A percentile compares a stretch with the other conserved stretches of the same genome.
These are phyloP conservation scores for Exophiala xenobiotica DNA, from an alignment of 2,329 filamentous ascomycete species.

Conservation along the genomic window DNA sequence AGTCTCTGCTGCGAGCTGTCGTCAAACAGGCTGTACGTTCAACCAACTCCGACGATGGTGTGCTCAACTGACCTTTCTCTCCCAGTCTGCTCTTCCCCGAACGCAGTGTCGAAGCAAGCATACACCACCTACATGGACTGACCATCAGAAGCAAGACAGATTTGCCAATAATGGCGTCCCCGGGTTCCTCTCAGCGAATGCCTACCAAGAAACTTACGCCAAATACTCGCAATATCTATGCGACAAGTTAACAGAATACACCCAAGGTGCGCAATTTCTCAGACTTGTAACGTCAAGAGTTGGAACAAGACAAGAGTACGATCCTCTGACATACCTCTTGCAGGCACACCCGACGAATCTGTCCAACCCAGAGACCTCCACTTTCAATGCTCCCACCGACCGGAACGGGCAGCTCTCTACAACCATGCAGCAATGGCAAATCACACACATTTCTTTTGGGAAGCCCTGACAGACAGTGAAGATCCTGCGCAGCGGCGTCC, in stretches of 20 bases:
- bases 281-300: too few relatives aligned
- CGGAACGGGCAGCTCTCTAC: constrained; percentile 75
- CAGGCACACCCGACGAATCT: constrained; percentile 25
- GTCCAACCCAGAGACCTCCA: constrained; percentile 63
- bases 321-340: neutral
- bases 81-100: constrained; percentile 23
- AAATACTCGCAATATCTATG: constrained; percentile 75
- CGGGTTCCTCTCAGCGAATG: constrained; percentile 67
- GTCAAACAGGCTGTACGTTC: constrained; percentile 19
- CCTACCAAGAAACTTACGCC: constrained; percentile 75
- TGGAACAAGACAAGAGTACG: too few relatives aligned
- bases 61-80: neutral
- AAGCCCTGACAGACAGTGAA: constrained; percentile 36
- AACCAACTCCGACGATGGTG: neutral
- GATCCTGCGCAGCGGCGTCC: constrained; percentile 16
- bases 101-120: constrained; percentile 27
- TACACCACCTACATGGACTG: constrained; percentile 16
- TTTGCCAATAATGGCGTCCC: constrained; percentile 56
- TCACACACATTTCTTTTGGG: constrained; percentile 70
- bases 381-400: constrained; percentile 74
- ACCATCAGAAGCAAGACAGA: constrained; percentile 19
- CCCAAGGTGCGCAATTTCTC: constrained; percentile 60
- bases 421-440: constrained; percentile 95
- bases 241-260: constrained; percentile 72
- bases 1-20: constrained; percentile 27